Conservation (phyloP, 2,329 filamentous ascomycete species). For the Lizonia empirigonia region DNA sequence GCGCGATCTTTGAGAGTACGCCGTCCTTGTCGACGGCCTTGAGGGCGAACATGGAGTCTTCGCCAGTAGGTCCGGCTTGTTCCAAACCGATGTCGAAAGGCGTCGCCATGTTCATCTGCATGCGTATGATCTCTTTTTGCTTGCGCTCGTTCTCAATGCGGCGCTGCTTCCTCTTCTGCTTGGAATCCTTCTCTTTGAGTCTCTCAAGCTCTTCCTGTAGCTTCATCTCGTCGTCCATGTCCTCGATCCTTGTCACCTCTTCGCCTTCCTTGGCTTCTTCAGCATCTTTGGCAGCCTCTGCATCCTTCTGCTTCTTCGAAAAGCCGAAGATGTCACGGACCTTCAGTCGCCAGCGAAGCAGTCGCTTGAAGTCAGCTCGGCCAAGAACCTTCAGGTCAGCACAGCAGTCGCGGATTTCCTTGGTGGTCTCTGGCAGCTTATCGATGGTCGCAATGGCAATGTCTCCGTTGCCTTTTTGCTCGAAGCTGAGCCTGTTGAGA, state of each 20-base stretch:
- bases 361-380: constrained; percentile 88
- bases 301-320: constrained; percentile 70
- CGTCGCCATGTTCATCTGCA: constrained; percentile 97
- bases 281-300: constrained; percentile 49
- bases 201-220: constrained; percentile 86
- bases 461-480: constrained; percentile 76
- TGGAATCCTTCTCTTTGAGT: constrained; percentile 77
- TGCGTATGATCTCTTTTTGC: constrained; percentile 89
- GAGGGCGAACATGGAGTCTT: constrained; percentile 84
- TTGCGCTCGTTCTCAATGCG: constrained; percentile 91
- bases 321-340: constrained; percentile 92
- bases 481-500: constrained; percentile 82
- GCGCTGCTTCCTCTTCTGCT: constrained; percentile 81
- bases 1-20: constrained; percentile 70
- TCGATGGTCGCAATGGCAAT: constrained; percentile 85
- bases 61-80: constrained; percentile 76
- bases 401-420: constrained; percentile 67
- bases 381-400: constrained; percentile 82
- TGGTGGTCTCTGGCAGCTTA: constrained; percentile 71
- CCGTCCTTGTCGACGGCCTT: constrained; percentile 80
- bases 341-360: constrained; percentile 87
- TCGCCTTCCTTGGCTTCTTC: constrained; percentile 54
- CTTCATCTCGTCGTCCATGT: constrained; percentile 93
- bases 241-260: constrained; percentile 80
- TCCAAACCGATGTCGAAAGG: constrained; percentile 96